Conservation (phyloP, 2,329 filamentous ascomycete species). For the Cadophora sp. region DNA sequence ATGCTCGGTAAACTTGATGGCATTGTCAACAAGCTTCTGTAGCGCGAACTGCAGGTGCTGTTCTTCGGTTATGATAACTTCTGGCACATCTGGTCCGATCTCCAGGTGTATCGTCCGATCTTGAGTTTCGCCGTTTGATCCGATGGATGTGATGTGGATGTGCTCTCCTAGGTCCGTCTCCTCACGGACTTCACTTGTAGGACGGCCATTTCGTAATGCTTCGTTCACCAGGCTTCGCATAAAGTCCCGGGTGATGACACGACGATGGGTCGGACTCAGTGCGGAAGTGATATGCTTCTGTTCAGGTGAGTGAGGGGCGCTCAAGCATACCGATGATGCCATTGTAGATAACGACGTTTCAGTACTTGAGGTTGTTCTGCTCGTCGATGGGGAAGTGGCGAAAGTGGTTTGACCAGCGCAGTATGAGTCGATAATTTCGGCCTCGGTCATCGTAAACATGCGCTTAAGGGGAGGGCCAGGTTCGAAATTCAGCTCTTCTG, state of each 20-base stretch:
- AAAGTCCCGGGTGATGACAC: constrained; percentile 40
- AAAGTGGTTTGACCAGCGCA: constrained; percentile 14
- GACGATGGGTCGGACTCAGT: constrained; percentile 34
- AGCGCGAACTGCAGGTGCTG: constrained; percentile 53
- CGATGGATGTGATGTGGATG: constrained; percentile 38
- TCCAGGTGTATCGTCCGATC: constrained; percentile 48
- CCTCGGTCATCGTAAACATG: constrained; percentile 37
- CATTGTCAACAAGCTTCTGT: constrained; percentile 61
- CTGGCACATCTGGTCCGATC: constrained; percentile 52
- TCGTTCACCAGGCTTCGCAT: constrained; percentile 39
- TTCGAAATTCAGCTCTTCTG: constrained; percentile 33
- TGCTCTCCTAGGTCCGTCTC: constrained; percentile 39
- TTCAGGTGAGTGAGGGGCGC: constrained; percentile 3
- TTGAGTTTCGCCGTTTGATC: constrained; percentile 39
- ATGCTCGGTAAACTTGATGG: constrained; percentile 73
- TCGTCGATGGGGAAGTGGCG: not conserved
- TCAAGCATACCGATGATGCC: constrained; percentile 9
- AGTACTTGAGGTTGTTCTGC: not conserved
- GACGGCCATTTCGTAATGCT: constrained; percentile 37
- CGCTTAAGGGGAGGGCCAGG: constrained; percentile 40
- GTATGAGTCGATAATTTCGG: constrained; percentile 30
- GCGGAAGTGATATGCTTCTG: constrained; percentile 20
- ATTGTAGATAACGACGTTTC: constrained; percentile 7
- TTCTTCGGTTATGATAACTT: constrained; percentile 56
- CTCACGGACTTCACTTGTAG: constrained; percentile 36